phyloP scores from a whole-genome alignment of 345 rosid species.

The Clausena lansium region DNA sequence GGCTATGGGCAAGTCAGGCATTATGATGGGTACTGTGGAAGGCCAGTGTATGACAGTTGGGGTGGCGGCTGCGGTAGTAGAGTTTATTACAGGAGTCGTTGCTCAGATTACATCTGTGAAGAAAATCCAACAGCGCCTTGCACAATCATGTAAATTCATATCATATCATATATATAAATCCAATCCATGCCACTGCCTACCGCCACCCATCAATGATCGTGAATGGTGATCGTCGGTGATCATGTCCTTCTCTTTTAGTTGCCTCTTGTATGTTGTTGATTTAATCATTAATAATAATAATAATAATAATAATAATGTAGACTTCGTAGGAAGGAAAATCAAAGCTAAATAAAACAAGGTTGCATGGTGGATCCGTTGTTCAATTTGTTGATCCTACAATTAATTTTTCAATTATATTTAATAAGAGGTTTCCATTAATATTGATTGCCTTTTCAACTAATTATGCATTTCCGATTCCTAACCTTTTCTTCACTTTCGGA shows the following conservation, averaged over 20 bases:
- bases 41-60: slow-evolving; percentile 62
- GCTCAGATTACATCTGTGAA: slow-evolving; percentile 43
- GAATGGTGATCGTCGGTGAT: not conserved
- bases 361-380: not conserved
- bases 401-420: not conserved
- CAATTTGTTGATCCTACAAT: not conserved
- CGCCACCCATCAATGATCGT: not conserved
- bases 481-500: not conserved
- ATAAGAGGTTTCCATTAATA: not conserved
- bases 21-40: slow-evolving; percentile 32
- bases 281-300: not conserved
- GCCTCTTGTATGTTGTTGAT: not conserved
- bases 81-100: slow-evolving; percentile 16
- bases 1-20: slow-evolving; percentile 19
- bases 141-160: slow-evolving; percentile 42
- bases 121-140: slow-evolving; percentile 48
- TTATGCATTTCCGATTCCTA: not conserved
- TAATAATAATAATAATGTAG: too few species aligned
- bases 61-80: slow-evolving; percentile 40
- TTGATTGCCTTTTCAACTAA: not conserved
- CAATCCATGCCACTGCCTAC: not conserved
- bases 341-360: not conserved
- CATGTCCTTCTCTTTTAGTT: not conserved
- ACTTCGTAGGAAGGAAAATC: not conserved
- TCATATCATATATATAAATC: too few species aligned